These are phyloP conservation scores for Eucalyptus virginea DNA, from an alignment of 345 rosid genomes.

Conservation along the genomic window DNA sequence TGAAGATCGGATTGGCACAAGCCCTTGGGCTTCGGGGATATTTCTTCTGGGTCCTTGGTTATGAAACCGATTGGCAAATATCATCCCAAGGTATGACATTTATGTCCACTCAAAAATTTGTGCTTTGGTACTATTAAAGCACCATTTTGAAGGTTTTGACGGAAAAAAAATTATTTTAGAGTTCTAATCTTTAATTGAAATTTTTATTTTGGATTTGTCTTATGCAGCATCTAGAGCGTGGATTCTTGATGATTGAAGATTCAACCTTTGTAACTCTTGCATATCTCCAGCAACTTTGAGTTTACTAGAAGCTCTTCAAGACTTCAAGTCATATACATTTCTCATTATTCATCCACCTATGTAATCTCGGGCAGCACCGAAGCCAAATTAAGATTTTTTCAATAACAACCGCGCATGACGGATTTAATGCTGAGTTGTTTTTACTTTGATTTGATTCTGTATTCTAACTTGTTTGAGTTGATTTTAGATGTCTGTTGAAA, in stretches of 20 bases:
- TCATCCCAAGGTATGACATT: slow-evolving; percentile 21
- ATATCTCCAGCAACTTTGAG: neutral
- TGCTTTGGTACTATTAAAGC: neutral
- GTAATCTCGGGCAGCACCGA: neutral
- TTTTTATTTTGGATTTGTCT: neutral
- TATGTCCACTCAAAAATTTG: neutral
- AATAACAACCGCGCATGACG: neutral
- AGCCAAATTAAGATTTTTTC: neutral
- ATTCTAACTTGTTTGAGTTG: neutral
- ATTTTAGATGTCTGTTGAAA: neutral
- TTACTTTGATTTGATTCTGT: neutral
- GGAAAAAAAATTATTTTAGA: neutral
- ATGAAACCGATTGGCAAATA: slow-evolving; percentile 24
- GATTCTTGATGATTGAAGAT: slow-evolving; percentile 2
- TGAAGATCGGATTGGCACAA: slow-evolving; percentile 29
- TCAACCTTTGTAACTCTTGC: neutral
- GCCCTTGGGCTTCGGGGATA: slow-evolving; percentile 48
- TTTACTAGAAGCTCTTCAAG: neutral
- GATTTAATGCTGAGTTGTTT: neutral
- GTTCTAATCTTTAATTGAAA: neutral
- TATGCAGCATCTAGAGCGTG: slow-evolving; percentile 17
- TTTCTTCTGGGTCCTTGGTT: slow-evolving; percentile 51
- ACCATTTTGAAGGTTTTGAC: neutral
- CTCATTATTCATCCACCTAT: neutral
- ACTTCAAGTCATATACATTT: neutral